These are phyloP conservation scores for Beauveria asiatica DNA, from an alignment of 2,329 filamentous ascomycete genomes.

Conservation along the genomic window DNA sequence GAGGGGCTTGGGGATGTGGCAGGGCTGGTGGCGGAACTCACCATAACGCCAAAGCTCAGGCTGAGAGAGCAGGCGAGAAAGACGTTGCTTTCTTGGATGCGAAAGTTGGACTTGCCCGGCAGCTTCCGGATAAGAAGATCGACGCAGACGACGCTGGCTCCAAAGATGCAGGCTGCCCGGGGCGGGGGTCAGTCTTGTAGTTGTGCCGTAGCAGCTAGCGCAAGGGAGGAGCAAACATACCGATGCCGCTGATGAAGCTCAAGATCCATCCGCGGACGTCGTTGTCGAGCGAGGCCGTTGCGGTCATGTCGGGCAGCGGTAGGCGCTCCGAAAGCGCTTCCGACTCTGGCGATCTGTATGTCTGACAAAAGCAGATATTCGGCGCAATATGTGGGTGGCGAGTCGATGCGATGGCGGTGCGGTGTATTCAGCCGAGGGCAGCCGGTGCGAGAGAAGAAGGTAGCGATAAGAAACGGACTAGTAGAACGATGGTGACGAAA, in stretches of 20 bases:
- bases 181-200: conserved; percentile 13
- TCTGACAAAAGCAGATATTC: not conserved
- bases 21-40: conserved; percentile 33
- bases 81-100: conserved; percentile 78
- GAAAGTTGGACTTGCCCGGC: conserved; percentile 67
- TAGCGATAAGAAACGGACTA: not conserved
- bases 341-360: not conserved
- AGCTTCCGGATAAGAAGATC: conserved; percentile 68
- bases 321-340: not conserved
- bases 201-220: conserved; percentile 6
- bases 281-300: conserved; percentile 45
- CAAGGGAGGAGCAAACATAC: conserved; percentile 31
- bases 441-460: not conserved
- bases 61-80: conserved; percentile 86
- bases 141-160: conserved; percentile 78
- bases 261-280: conserved; percentile 93
- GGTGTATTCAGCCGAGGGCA: not conserved
- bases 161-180: conserved; percentile 54
- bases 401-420: not conserved
- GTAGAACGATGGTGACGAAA: not conserved
- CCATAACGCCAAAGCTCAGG: conserved; percentile 94
- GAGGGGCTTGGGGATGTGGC: not conserved
- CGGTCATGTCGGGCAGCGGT: not conserved
- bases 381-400: not conserved
- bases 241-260: conserved; percentile 70